phyloP scores from a whole-genome alignment of 1,284 basidiomycete species.

The Papiliotrema laurentii region DNA sequence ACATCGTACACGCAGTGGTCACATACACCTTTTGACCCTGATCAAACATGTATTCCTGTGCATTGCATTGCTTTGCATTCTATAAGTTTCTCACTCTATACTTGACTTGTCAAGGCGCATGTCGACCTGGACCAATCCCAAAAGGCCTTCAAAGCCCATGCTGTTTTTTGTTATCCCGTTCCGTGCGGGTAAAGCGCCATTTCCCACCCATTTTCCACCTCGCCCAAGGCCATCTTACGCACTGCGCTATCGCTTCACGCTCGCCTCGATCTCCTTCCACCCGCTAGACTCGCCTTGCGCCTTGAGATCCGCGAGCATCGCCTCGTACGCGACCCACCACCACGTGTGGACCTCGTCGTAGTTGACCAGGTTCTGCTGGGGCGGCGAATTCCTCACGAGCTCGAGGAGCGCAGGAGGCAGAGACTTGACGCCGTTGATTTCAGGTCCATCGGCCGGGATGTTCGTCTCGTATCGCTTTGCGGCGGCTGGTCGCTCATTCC shows the following conservation, averaged over 20 bases:
- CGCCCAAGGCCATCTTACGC: too few relatives aligned
- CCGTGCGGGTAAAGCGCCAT: too few relatives aligned
- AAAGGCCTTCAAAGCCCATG: too few relatives aligned
- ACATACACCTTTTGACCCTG: too few relatives aligned
- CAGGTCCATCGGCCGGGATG: neutral
- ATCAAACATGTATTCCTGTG: too few relatives aligned
- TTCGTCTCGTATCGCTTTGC: neutral
- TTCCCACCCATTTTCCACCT: too few relatives aligned
- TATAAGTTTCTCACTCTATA: too few relatives aligned
- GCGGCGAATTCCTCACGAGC: constrained; percentile 19
- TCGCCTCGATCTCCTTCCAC: constrained; percentile 36
- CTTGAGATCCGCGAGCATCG: constrained; percentile 37
- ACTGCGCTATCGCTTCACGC: constrained; percentile 19
- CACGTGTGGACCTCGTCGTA: constrained; percentile 42
- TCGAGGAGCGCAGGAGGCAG: constrained; percentile 6
- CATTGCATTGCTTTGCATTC: too few relatives aligned
- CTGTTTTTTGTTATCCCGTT: too few relatives aligned
- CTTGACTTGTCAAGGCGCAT: too few relatives aligned
- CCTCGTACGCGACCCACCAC: constrained; percentile 49
- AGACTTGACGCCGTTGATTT: neutral
- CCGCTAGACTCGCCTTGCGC: constrained; percentile 18
- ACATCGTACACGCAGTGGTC: too few relatives aligned
- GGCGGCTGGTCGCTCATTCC: constrained; percentile 28
- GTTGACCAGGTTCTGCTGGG: constrained; percentile 30
- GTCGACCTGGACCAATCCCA: too few relatives aligned